These are phyloP conservation scores for Ganoderma multipileum DNA, from an alignment of 1,284 basidiomycete genomes.

Conservation along the genomic window DNA sequence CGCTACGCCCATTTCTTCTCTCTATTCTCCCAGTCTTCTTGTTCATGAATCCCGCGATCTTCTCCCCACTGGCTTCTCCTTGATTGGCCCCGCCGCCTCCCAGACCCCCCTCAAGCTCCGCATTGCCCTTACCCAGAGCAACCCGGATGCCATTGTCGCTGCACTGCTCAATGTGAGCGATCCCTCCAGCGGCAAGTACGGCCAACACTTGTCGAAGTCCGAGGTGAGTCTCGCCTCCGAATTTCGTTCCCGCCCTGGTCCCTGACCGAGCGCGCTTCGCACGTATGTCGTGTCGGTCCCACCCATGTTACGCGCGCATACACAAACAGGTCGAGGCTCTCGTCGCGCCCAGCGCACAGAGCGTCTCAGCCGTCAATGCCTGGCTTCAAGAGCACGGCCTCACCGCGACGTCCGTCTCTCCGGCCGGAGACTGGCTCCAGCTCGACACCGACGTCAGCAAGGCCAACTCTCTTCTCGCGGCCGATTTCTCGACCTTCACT, in stretches of 20 bases:
- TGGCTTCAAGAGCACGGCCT: slow-evolving; percentile 48
- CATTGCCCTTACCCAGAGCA: slow-evolving; percentile 42
- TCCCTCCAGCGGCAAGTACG: slow-evolving; percentile 40
- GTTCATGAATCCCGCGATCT: slow-evolving; percentile 38
- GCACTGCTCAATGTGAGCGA: slow-evolving; percentile 44
- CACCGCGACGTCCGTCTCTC: slow-evolving; percentile 38
- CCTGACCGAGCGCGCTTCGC: background rate
- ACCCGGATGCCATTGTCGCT: slow-evolving; percentile 44
- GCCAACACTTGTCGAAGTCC: slow-evolving; percentile 42
- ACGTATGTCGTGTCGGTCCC: background rate
- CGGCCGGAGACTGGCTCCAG: slow-evolving; percentile 50
- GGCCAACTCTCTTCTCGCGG: slow-evolving; percentile 46
- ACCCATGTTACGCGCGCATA: background rate
- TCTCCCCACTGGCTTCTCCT: slow-evolving; percentile 39
- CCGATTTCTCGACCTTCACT: slow-evolving; percentile 47
- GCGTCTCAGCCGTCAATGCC: slow-evolving; percentile 43
- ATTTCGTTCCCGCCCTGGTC: background rate
- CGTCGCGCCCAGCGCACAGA: slow-evolving; percentile 45
- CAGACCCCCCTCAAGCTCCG: slow-evolving; percentile 39
- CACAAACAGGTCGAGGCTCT: slow-evolving; percentile 44
- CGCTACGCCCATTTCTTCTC: slow-evolving; percentile 20
- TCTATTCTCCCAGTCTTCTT: slow-evolving; percentile 30
- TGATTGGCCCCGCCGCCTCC: slow-evolving; percentile 36
- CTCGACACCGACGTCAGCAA: slow-evolving; percentile 45
- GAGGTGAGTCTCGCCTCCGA: slow-evolving; percentile 34